These are phyloP conservation scores for Juglanconis oblonga DNA, from an alignment of 2,329 filamentous ascomycete genomes.

Conservation along the genomic window DNA sequence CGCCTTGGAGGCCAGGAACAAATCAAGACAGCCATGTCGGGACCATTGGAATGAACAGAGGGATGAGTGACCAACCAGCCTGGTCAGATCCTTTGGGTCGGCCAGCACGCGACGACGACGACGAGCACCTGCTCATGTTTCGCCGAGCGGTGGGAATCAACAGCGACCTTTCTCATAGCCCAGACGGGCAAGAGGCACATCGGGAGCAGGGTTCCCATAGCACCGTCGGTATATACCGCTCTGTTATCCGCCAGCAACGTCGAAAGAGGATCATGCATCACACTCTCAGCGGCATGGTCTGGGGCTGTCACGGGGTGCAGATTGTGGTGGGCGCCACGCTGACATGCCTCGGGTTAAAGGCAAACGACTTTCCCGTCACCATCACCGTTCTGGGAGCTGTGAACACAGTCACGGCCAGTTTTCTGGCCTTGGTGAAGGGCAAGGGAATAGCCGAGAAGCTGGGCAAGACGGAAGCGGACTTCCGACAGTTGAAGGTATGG, in stretches of 20 bases:
- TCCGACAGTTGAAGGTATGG: slow-evolving; percentile 46
- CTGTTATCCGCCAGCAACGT: slow-evolving; percentile 32
- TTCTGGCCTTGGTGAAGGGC: slow-evolving; percentile 60
- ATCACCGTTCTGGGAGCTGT: slow-evolving; percentile 60
- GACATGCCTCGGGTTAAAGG: slow-evolving; percentile 55
- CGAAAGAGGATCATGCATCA: slow-evolving; percentile 23
- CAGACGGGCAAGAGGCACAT: slow-evolving; percentile 23
- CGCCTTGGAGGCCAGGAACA: neutral
- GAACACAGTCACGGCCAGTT: slow-evolving; percentile 60
- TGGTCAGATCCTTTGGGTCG: slow-evolving; percentile 38
- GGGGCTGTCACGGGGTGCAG: slow-evolving; percentile 53
- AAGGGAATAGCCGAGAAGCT: slow-evolving; percentile 53
- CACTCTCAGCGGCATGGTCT: slow-evolving; percentile 39
- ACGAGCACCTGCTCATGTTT: slow-evolving; percentile 41
- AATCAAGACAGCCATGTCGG: neutral
- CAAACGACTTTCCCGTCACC: slow-evolving; percentile 48
- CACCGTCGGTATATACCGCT: slow-evolving; percentile 40
- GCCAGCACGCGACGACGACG: slow-evolving; percentile 30
- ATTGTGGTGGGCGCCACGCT: slow-evolving; percentile 58
- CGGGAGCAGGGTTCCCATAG: slow-evolving; percentile 31
- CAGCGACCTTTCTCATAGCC: slow-evolving; percentile 20
- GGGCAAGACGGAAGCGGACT: slow-evolving; percentile 43
- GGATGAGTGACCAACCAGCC: slow-evolving; percentile 24
- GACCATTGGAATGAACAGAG: neutral
- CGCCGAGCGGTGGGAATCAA: slow-evolving; percentile 43